Evolutionary conservation across 331 rosid genomes (phyloP), one percentile per base, ranked within the genome.

Genomic region (Malus hybrid): DNA sequence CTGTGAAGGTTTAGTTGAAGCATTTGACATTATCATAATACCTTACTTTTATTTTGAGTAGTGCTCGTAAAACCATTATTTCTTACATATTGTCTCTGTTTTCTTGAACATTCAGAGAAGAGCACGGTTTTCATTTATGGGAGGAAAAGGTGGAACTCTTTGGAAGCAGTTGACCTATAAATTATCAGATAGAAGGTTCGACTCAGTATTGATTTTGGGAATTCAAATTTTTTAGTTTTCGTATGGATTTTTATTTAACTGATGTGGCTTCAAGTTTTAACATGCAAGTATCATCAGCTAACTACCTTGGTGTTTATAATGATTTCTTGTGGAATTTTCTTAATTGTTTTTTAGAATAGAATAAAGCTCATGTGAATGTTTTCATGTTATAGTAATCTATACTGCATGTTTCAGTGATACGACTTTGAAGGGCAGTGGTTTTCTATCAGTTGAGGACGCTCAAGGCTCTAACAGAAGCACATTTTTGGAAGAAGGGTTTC

Each of bases 61-160:
- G 20, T 2, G 1, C 20, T 52, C 10, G 3, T 52, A 52, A 16
- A 16, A 52, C 57, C 57, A 52, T 52, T 52, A 52, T 52, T 52
- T 52, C 57, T 52, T 52, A 52, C 10, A 52, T 18, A 52, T 6
- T 52, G 57, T 52, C 57, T 52, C 29, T 1, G 26, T 13, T 16
- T 14, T 82, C 62, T 30, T 75, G 42, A 68, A 48, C 74, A 68
- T 75, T 46, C 72, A 92, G 98, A 87, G 85, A 84, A 86, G 99
- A 85, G 99, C 98, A 30, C 93, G 94, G 58, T 95, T 95, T 84
- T 95, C 99, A 63, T 95, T 90, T 77, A 92, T 95, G 98, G 99
- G 99, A 72, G 97, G 93, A 73, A 86, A 87, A 86, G 97, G 99
- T 33, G 97, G 99, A 74, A 28, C 90, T 9, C 97, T 92, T 48